Evolutionary conservation across 371 early-diverging fungal genomes (phyloP).

Genomic region (Apophysomyces trapeziformis): DNA sequence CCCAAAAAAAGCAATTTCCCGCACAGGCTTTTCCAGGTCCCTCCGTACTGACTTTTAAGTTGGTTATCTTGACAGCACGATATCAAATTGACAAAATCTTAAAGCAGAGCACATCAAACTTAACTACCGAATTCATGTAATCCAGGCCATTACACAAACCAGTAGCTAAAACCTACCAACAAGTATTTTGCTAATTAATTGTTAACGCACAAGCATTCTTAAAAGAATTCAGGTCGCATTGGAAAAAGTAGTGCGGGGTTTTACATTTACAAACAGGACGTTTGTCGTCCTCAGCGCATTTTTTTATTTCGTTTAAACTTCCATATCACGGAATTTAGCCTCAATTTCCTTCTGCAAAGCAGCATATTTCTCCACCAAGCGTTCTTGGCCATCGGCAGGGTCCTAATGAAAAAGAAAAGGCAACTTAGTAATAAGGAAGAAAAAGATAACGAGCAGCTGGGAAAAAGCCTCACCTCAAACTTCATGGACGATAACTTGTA

Average conservation of each 20-base stretch:
- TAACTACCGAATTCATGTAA: too few relatives aligned
- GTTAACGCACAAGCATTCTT: too few relatives aligned
- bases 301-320: constrained; percentile 37
- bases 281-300: neutral
- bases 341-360: constrained; percentile 95
- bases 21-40: neutral
- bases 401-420: constrained; percentile 53
- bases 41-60: neutral
- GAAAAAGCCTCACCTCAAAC: constrained; percentile 75
- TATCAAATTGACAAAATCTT: too few relatives aligned
- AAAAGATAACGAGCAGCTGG: neutral
- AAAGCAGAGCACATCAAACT: too few relatives aligned
- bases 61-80: neutral
- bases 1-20: constrained; percentile 1
- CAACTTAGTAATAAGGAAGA: neutral
- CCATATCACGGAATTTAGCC: constrained; percentile 82
- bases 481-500: constrained; percentile 99
- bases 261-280: neutral
- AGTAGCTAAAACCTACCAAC: too few relatives aligned
- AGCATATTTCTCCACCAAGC: constrained; percentile 80
- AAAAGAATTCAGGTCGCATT: too few relatives aligned
- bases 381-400: constrained; percentile 94
- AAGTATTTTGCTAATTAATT: too few relatives aligned
- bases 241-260: neutral
- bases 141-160: too few relatives aligned